Percentiles rank a stretch among this genome's conserved stretches.
These are phyloP conservation scores for Paraconiothyrium sp. DNA, from an alignment of 2,329 filamentous ascomycete species.

Conservation along the genomic window DNA sequence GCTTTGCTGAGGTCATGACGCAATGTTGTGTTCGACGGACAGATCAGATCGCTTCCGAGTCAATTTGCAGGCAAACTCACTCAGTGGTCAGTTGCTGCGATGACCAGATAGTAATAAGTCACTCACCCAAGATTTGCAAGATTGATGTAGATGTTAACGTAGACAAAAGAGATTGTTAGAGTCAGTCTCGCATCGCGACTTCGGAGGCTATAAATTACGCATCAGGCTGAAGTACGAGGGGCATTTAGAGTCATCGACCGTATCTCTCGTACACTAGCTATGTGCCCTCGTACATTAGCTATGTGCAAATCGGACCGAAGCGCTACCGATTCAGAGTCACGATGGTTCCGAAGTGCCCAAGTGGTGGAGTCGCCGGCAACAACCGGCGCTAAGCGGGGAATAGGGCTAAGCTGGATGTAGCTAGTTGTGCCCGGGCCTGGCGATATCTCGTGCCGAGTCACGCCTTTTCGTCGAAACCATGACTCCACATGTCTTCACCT, in stretches of 20 bases:
- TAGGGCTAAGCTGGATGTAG: neutral
- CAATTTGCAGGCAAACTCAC: neutral
- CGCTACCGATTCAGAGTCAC: neutral
- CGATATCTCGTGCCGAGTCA: neutral
- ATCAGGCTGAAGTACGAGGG: neutral
- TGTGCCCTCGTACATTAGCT: too few species aligned
- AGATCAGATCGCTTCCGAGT: neutral
- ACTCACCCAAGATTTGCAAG: too few species aligned
- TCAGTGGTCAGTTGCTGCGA: neutral
- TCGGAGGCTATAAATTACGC: neutral
- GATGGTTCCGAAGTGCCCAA: neutral
- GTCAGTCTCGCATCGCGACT: neutral
- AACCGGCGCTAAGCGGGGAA: neutral
- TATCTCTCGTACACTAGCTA: neutral
- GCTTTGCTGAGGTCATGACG: conserved; percentile 14
- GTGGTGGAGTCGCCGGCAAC: neutral
- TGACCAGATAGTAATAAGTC: neutral
- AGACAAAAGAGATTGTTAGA: neutral
- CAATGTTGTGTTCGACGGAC: too few species aligned
- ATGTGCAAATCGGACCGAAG: neutral
- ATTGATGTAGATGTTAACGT: neutral
- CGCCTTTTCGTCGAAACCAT: neutral
- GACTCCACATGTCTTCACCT: neutral
- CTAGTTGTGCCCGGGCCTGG: neutral
- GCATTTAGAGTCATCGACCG: neutral